Evolutionary conservation across 2,329 filamentous ascomycete species (phyloP), one percentile per base, ranked within the genome.

Genomic region (Cercospora zeina): DNA sequence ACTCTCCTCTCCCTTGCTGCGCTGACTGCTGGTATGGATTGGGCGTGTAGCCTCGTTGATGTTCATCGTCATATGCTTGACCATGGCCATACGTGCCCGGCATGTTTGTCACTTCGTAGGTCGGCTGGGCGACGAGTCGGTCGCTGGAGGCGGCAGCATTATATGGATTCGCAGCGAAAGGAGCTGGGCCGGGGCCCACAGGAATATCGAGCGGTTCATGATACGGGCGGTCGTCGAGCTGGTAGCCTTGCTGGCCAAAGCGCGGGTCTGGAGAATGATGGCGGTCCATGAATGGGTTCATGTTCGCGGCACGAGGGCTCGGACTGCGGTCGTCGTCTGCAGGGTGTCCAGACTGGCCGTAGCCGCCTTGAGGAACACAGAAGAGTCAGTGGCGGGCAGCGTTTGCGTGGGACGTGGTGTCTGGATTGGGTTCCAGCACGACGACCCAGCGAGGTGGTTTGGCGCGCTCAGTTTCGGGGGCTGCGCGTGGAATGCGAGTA

Each of bases 211-310:
- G 79, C 64, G 86, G 87, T 53, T 76, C 70, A 67, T 76, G 82
- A 73, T 91, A 93, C 8, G 87, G 86, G 67, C 87, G 85, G 75
- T 96, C 90, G 49, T 95, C 88, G 51, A 96, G 83, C 74, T 96
- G 90, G 75, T 96, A 96, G 67, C 88, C 85, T 14, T 89, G 78
- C 88, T 91, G 95, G 58, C 90, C 90, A 61, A 89, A 86, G 68
- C 88, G 58, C 36, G 58, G 85, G 74, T 80, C 73, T 72, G 75
- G 75, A 83, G 70, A 69, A 56, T 66, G 62, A 60, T 62, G 66
- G 33, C 61, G 62, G 53, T 69, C 65, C 67, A 68, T 68, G 65
- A 68, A 69, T 33, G 67, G 65, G 54, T 65, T 64, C 47, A 65
- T 54, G 54, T 65, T 64, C 47, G 66, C 50, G 30, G 54, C 51